Evolutionary conservation across 2,329 filamentous ascomycete species (phyloP), one percentile per base, ranked within the genome.

Genomic region (Aspergillus calidoustus): DNA sequence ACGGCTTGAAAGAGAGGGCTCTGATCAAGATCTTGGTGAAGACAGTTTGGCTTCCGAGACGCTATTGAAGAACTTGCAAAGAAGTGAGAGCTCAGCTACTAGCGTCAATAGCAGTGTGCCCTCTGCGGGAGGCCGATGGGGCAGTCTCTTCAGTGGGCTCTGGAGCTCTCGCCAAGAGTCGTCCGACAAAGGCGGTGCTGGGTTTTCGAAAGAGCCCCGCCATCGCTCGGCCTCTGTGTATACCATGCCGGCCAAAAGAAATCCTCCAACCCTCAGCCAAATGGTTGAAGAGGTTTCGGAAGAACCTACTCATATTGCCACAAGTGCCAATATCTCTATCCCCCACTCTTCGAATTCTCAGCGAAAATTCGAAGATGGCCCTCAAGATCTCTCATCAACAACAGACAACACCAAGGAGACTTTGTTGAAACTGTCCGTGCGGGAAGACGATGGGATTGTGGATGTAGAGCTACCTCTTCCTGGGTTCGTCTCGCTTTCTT

Each of bases 401-500:
- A 67, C 64, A 4, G 71, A 75, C 34, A 69, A 76, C 59, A 63
- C 66, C 7, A 73, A 80, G 50, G 80, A 82, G 48, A 80, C 80
- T 11, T 80, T 79, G 8, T 66, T 86, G 56, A 85, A 84, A 66
- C 68, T 86, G 22, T 85, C 82, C 0, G 82, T 86, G n/a, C 83
- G 84, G 47, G 80, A 83, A 50, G 81, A 83, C 30, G 85, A 87
- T 65, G 85, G 85, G 1, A 81, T 87, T n/a, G 83, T 87, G 31
- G 85, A 87, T 66, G 84, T 87, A 54, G 84, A 87, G 60, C 80
- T 87, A 50, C 82, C 83, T 2, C 73, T 86, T 22, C 82, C 83
- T 46, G 83, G 82, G 9, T 82, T 82, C 75, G 78, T 80, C 58
- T 81, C 73, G 64, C 77, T 79, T 46, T 80, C 67, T 66, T 83